These are phyloP conservation scores for Adansonia rubrostipa DNA, from an alignment of 441 rosid genomes.

Conservation along the genomic window DNA sequence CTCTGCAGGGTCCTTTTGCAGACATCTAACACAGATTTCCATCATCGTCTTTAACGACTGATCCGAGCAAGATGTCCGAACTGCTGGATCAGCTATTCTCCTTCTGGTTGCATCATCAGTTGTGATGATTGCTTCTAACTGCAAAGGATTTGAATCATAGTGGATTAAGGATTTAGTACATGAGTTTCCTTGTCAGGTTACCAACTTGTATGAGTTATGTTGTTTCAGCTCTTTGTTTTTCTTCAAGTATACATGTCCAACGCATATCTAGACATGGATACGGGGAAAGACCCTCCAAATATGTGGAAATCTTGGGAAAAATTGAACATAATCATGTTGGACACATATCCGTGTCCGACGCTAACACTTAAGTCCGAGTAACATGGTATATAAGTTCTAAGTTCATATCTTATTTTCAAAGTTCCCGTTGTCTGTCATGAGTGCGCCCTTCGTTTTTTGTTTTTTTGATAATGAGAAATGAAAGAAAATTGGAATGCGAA, in stretches of 20 bases:
- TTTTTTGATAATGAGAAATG: background rate
- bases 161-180: background rate
- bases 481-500: background rate
- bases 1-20: slow-evolving; percentile 58
- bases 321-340: no score
- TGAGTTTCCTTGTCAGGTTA: background rate
- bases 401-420: slow-evolving; percentile 7
- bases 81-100: slow-evolving; percentile 65
- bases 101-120: slow-evolving; percentile 58
- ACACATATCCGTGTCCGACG: no score
- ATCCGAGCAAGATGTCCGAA: slow-evolving; percentile 62
- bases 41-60: slow-evolving; percentile 81
- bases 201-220: no score
- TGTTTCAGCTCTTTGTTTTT: no score
- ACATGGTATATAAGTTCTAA: background rate
- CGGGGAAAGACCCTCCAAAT: no score
- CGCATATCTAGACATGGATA: no score
- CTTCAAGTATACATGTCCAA: no score
- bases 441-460: background rate
- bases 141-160: slow-evolving; percentile 23
- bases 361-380: no score
- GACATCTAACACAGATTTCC: slow-evolving; percentile 79
- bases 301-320: no score
- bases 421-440: slow-evolving; percentile 16
- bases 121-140: slow-evolving; percentile 61